Percentiles rank a stretch among this genome's conserved stretches.
phyloP scores from a whole-genome alignment of 176 grass and related monocot genomes.

The Carex littledalei region DNA sequence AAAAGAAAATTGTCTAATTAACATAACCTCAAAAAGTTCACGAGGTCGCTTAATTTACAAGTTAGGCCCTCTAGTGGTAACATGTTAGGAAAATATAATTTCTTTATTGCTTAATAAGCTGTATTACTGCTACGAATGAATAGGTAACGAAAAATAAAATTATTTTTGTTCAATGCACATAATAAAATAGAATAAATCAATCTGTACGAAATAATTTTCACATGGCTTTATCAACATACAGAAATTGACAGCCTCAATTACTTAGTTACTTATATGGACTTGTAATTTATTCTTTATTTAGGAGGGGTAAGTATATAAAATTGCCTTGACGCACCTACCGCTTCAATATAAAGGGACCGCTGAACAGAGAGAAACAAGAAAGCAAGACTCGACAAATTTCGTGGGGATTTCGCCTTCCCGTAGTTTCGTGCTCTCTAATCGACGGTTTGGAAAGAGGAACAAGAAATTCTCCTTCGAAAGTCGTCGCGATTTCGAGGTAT shows the following conservation, averaged over 20 bases:
- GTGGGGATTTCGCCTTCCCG: constrained; percentile 10
- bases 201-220: background rate
- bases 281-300: background rate
- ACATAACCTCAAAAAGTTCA: no score
- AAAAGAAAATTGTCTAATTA: no score
- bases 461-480: constrained; percentile 2
- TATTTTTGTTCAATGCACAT: background rate
- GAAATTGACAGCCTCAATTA: no score
- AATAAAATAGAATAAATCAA: background rate
- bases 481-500: background rate
- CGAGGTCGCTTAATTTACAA: no score
- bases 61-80: no score
- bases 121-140: no score
- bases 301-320: background rate
- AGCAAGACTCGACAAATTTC: background rate
- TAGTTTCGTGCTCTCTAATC: background rate
- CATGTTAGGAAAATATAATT: no score
- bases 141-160: background rate
- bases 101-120: no score
- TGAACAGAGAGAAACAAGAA: background rate
- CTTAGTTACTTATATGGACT: background rate
- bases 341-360: background rate
- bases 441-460: background rate
- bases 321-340: background rate
- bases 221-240: background rate